Conservation (phyloP, 2,329 filamentous ascomycete species). For the Trichophyton benhamiae region DNA sequence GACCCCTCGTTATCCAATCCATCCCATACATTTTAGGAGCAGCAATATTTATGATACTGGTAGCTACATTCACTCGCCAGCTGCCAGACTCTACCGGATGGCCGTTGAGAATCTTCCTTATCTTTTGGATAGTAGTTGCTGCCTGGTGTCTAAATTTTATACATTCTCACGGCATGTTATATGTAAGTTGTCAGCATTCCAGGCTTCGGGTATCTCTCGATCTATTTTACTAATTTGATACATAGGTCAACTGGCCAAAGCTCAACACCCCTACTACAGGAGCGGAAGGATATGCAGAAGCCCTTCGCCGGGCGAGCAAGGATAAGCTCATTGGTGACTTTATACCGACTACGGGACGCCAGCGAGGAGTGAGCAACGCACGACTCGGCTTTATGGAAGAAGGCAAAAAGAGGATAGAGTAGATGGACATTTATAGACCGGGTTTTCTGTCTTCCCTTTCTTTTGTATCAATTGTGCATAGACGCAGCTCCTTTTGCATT, state of each 20-base stretch:
- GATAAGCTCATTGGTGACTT: slow-evolving; percentile 69
- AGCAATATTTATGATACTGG: slow-evolving; percentile 68
- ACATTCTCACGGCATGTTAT: slow-evolving; percentile 74
- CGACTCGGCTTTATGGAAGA: slow-evolving; percentile 80
- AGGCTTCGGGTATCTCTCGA: not conserved
- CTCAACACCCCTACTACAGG: slow-evolving; percentile 81
- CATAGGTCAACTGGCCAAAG: slow-evolving; percentile 96
- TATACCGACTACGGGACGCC: slow-evolving; percentile 51
- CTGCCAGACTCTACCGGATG: slow-evolving; percentile 63
- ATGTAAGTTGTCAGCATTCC: slow-evolving; percentile 50
- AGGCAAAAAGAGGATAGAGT: slow-evolving; percentile 94
- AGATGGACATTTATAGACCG: slow-evolving; percentile 8
- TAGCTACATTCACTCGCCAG: slow-evolving; percentile 60
- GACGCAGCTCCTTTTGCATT: not conserved
- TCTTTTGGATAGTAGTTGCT: slow-evolving; percentile 62
- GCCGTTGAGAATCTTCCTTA: slow-evolving; percentile 67
- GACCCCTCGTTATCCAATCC: slow-evolving; percentile 81
- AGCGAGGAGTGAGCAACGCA: slow-evolving; percentile 71
- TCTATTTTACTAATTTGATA: not conserved
- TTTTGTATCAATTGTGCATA: not conserved
- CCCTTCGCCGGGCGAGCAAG: slow-evolving; percentile 68
- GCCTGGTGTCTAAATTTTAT: slow-evolving; percentile 68
- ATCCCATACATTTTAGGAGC: slow-evolving; percentile 83
- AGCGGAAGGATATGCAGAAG: slow-evolving; percentile 77
- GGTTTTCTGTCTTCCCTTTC: not conserved